Evolutionary conservation across 805 yeast genomes (phyloP), one percentile per base, ranked within the genome.

Genomic region (Blastobotrys robertii): DNA sequence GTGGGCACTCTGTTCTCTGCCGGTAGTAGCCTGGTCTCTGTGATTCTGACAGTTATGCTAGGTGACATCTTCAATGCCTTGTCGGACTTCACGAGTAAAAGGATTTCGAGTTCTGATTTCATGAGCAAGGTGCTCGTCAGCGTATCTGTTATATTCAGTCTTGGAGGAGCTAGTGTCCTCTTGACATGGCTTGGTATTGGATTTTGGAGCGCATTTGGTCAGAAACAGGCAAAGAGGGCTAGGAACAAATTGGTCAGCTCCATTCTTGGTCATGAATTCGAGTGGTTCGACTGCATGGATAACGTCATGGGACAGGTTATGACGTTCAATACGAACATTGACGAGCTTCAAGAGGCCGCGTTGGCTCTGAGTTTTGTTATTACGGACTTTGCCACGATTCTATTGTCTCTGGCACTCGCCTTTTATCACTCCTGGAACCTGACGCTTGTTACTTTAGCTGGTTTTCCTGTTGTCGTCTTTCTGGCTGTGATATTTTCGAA

Each of bases 391-490:
- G 73, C 77, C 0, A 70, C 86, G 0, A 63, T 77, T 0, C 42
- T 74, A 3, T 75, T 81, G 0, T 61, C 81, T 8, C 56, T 81
- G 1, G 69, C 75, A 1, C 75, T 83, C 0, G 78, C 95, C 1
- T 73, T 92, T 57, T 72, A 73, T 47, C 79, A 77, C 47, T 84
- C 94, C 2, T 90, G 97, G 97, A 71, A 84, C 3, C 68, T 92
- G 8, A 84, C 97, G 0, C 62, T 92, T 19, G 73, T 92, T 1
- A 75, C 82, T n/a, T 54, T 90, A 45, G 79, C 85, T 1, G 70
- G 82, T 3, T 51, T 85, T 3, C 98, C 98, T 0, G 30, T 87
- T 0, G 73, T 90, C 44, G 68, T 68, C 0, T 7, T 69, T 0
- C 48, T 72, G 2, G 76, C 81, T 1, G 60, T 65, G 31, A 30